Evolutionary conservation across 2,329 filamentous ascomycete species (phyloP), one percentile per base, ranked within the genome.

Genomic region (Gliomastix tumulicola): DNA sequence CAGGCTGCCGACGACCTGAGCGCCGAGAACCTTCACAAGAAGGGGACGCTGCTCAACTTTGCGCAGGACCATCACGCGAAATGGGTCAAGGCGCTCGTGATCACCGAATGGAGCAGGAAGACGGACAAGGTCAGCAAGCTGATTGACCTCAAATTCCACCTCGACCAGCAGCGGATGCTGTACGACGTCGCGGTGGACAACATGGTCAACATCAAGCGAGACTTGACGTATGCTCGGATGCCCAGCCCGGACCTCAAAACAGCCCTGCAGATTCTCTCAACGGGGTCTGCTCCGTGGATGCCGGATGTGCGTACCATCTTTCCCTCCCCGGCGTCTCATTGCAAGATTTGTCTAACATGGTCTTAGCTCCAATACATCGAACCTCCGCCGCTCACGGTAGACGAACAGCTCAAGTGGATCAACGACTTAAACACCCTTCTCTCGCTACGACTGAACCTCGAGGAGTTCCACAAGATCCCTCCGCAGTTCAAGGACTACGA

Each of bases 241-340:
- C 87, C 86, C 5, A 90, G 88, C 52, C 92, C 92, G 3, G 94
- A 98, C 62, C 69, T 98, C 35, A 84, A 84, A 56, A 96, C 88
- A 16, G 90, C 92, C 7, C 66, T 96, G 31, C 82, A 96, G 49
- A 74, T 95, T 19, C 65, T 98, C 37, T 82, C 86, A 6, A 88
- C 79, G 8, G 88, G 87, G 30, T 80, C 79, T 48, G 82, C 83
- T 18, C 71, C 78, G 5, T 87, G 82, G 72, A 80, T 94, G 68
- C 82, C 89, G 36, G 82, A 92, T 57, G 79, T 85, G 65, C 62
- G 74, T 68, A 39, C 32, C 37, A 17, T 30, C 9, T 11, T 20
- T 16, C 25, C 21, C 18, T 34, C 18, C 15, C 10, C 15, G 8
- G 13, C 17, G 4, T 17, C 12, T 32, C 17, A n/a, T 16, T 18